Percentiles rank a stretch among this genome's conserved stretches.
Evolutionary conservation across 257 asterid genomes (phyloP).

Genomic region (Phtheirospermum japonicum): DNA sequence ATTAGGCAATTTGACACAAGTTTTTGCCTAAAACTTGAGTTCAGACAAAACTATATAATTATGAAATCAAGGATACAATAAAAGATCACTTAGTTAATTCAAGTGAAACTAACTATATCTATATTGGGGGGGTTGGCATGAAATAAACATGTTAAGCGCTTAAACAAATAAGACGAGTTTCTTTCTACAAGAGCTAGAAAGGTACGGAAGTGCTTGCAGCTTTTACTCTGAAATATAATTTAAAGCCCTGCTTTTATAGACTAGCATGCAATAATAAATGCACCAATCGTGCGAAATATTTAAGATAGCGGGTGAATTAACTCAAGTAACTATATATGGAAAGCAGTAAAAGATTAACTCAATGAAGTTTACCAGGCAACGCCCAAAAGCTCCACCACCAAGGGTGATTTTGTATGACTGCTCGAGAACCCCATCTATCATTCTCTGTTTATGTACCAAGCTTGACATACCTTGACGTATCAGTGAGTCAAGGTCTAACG

Average conservation of each 20-base stretch:
- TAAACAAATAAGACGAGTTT: too few species aligned
- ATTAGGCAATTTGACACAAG: too few species aligned
- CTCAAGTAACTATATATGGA: conserved; percentile 8
- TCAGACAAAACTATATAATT: background rate
- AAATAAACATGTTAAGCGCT: too few species aligned
- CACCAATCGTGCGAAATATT: conserved; percentile 18
- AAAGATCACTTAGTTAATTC: conserved; percentile 5
- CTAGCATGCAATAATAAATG: conserved; percentile 15
- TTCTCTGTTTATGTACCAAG: conserved; percentile 60
- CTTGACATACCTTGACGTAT: conserved; percentile 65
- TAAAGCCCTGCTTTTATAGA: conserved; percentile 2
- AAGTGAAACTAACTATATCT: background rate
- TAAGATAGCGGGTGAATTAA: conserved; percentile 3
- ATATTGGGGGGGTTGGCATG: too few species aligned
- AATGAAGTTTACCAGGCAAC: conserved; percentile 61
- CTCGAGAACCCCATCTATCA: conserved; percentile 56
- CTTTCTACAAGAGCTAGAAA: too few species aligned
- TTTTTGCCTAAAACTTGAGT: too few species aligned
- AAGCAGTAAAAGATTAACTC: conserved; percentile 18
- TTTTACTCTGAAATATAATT: background rate
- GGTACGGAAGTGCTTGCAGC: too few species aligned
- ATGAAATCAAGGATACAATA: background rate
- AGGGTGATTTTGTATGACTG: conserved; percentile 69
- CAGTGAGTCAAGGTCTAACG: conserved; percentile 58
- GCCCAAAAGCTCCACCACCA: conserved; percentile 71